Conservation (phyloP, 2,329 filamentous ascomycete species). For the Xylariaceae sp. region DNA sequence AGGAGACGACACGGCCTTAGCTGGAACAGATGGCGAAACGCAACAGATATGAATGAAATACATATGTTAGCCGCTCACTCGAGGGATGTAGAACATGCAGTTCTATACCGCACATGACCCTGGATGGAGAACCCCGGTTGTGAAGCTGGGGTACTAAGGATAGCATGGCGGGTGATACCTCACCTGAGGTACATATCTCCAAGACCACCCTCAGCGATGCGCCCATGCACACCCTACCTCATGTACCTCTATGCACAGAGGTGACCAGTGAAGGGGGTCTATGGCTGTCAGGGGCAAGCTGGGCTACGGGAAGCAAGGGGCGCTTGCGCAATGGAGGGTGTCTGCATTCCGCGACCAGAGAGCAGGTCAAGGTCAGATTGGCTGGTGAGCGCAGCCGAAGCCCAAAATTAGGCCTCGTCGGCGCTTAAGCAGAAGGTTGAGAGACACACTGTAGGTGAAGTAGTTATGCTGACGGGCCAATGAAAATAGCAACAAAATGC, state of each 20-base stretch:
- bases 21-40: constrained; percentile 12
- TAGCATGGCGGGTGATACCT: constrained; percentile 19
- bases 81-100: neutral
- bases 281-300: too few relatives aligned
- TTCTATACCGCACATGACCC: too few relatives aligned
- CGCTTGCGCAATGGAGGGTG: neutral
- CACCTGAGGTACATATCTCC: constrained; percentile 2
- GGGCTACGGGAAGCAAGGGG: constrained; percentile 3
- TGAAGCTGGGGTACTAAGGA: too few relatives aligned
- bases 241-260: constrained; percentile 6
- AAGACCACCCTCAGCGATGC: constrained; percentile 14
- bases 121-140: too few relatives aligned
- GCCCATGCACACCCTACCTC: constrained; percentile 16
- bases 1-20: constrained; percentile 11
- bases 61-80: neutral
- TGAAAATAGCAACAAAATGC: constrained; percentile 1
- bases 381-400: constrained; percentile 5
- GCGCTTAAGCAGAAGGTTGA: constrained; percentile 17
- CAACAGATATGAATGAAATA: constrained; percentile 19
- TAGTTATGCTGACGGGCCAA: constrained; percentile 5
- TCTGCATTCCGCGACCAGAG: neutral
- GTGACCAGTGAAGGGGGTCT: constrained; percentile 9
- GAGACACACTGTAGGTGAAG: constrained; percentile 3
- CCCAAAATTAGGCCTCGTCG: constrained; percentile 17
- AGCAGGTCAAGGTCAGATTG: constrained; percentile 16